These are phyloP conservation scores for Breynia disticha DNA, from an alignment of 441 rosid genomes.

Conservation along the genomic window DNA sequence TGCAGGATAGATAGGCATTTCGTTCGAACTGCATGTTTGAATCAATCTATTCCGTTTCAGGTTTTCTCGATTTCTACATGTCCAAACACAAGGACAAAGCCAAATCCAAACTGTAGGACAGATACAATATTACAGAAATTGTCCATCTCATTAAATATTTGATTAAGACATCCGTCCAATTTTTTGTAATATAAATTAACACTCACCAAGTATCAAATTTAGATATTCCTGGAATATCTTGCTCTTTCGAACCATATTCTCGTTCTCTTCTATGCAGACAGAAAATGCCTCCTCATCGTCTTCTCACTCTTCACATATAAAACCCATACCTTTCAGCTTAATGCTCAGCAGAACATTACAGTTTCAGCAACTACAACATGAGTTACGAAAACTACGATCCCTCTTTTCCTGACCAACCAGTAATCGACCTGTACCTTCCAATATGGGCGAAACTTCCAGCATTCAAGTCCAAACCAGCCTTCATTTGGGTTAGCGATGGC, in stretches of 20 bases:
- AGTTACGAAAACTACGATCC: slow-evolving; percentile 48
- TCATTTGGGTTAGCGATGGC: slow-evolving; percentile 40
- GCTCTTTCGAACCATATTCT: slow-evolving; percentile 6
- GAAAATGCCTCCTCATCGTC: neutral
- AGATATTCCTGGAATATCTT: slow-evolving; percentile 27
- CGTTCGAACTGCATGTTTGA: no score
- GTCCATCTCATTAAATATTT: no score
- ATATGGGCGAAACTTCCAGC: slow-evolving; percentile 44
- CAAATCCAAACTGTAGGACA: no score
- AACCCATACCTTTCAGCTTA: neutral
- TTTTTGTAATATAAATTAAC: neutral
- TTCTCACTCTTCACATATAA: neutral
- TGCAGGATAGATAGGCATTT: no score
- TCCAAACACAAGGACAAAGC: no score
- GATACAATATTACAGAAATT: no score
- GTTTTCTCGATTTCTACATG: no score
- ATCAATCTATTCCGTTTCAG: no score
- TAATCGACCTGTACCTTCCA: slow-evolving; percentile 51
- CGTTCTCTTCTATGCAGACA: slow-evolving; percentile 6
- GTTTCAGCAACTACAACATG: slow-evolving; percentile 15
- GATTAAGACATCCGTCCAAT: no score
- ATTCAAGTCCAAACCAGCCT: slow-evolving; percentile 46
- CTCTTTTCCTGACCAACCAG: slow-evolving; percentile 55
- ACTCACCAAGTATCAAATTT: slow-evolving; percentile 9
- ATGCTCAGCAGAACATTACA: neutral